A percentile compares a stretch with the other conserved stretches of the same genome.
Evolutionary conservation across 805 yeast species (phyloP).

Genomic region (Ogataea glucozyma): DNA sequence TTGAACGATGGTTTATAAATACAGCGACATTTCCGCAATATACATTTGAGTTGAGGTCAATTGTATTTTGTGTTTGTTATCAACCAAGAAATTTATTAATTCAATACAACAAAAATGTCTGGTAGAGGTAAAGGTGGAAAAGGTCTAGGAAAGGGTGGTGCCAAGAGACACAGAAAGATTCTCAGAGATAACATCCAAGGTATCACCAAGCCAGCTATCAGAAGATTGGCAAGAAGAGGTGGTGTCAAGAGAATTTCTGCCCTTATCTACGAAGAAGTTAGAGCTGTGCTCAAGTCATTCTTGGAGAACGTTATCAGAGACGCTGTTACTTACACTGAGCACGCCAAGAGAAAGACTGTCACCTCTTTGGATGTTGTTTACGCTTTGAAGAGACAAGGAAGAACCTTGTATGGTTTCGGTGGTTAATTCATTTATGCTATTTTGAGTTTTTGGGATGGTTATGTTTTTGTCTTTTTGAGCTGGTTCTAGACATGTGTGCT

Average conservation of each 20-base stretch:
- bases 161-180: constrained; percentile 99
- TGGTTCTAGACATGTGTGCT: background rate
- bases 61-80: background rate
- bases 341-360: constrained; percentile 99
- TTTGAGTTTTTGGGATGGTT: constrained; percentile 8
- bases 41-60: background rate
- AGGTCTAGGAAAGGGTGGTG: constrained; percentile 99
- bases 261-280: constrained; percentile 97
- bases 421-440: constrained; percentile 57
- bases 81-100: background rate
- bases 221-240: constrained; percentile 99
- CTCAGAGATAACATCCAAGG: constrained; percentile 99
- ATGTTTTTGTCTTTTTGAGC: constrained; percentile 1
- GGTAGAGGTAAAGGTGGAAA: constrained; percentile 99
- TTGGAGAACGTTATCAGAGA: constrained; percentile 97
- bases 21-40: constrained; percentile 6
- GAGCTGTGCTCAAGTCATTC: constrained; percentile 94
- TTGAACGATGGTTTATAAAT: constrained; percentile 5
- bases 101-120: constrained; percentile 61
- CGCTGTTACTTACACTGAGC: constrained; percentile 99
- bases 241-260: constrained; percentile 99
- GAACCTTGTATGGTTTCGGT: constrained; percentile 99
- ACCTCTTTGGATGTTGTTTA: constrained; percentile 98
- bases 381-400: constrained; percentile 99
- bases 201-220: constrained; percentile 99